Evolutionary conservation across 345 rosid species (phyloP).

Genomic region (Syzygium aromaticum): DNA sequence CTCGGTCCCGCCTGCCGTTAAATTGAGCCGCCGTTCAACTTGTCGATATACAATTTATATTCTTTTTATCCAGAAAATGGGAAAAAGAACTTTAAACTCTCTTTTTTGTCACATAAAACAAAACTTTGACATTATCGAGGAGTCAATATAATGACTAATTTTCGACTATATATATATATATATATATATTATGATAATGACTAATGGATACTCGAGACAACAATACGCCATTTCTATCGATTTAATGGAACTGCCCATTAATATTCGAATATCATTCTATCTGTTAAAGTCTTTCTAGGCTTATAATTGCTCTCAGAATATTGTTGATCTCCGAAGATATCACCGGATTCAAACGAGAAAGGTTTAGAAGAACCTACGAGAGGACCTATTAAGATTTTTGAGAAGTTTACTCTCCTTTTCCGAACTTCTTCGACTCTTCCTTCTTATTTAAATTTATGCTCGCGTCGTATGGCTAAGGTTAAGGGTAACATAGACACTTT

Average conservation of each 20-base stretch:
- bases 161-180: no score
- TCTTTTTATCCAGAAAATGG: neutral
- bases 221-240: no score
- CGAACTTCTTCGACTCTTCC: neutral
- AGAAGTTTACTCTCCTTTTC: neutral
- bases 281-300: neutral
- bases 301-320: neutral
- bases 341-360: neutral
- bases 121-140: neutral
- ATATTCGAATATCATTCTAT: neutral
- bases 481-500: neutral
- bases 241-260: neutral
- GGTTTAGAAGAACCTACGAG: neutral
- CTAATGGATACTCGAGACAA: no score
- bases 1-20: neutral
- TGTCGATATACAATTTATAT: neutral
- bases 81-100: no score
- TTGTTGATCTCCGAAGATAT: neutral
- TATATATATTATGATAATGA: no score
- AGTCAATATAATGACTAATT: no score
- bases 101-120: no score
- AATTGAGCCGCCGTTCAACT: neutral
- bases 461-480: neutral
- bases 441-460: neutral
- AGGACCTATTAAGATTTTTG: neutral